phyloP scores from a whole-genome alignment of 306 rosid species.

The Comarum palustre region DNA sequence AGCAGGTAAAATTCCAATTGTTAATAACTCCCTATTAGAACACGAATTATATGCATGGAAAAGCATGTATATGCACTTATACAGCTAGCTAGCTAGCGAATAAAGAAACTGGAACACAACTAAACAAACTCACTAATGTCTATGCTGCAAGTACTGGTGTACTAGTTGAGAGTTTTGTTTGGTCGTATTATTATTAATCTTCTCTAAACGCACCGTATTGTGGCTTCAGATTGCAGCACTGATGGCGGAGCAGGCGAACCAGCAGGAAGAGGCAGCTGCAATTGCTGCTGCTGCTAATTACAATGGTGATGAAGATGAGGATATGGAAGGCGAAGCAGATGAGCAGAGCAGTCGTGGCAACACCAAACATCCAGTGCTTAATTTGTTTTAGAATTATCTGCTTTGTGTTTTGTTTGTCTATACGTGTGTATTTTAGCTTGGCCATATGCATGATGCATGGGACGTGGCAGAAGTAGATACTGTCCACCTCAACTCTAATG shows the following conservation, averaged over 20 bases:
- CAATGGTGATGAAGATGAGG: background rate
- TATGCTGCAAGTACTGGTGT: background rate
- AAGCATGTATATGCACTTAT: background rate
- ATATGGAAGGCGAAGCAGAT: background rate
- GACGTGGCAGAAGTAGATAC: background rate
- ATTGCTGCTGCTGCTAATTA: background rate
- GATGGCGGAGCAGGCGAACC: background rate
- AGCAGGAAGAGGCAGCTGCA: background rate
- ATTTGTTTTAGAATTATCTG: background rate
- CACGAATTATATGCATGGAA: background rate
- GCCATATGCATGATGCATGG: background rate
- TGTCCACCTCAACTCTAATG: background rate
- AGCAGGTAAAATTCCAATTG: constrained; percentile 10
- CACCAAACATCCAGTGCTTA: background rate
- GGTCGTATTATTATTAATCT: background rate
- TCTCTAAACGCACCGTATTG: background rate
- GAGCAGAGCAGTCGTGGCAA: background rate
- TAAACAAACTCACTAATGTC: background rate
- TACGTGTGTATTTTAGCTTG: background rate
- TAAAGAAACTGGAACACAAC: background rate
- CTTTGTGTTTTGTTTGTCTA: background rate
- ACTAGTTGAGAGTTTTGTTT: background rate
- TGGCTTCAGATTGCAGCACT: background rate
- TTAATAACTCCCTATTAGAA: background rate
- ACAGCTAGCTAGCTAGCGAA: background rate